Conservation (phyloP, 2,329 filamentous ascomycete genomes). For the Paraphaeosphaeria sporulosa region DNA sequence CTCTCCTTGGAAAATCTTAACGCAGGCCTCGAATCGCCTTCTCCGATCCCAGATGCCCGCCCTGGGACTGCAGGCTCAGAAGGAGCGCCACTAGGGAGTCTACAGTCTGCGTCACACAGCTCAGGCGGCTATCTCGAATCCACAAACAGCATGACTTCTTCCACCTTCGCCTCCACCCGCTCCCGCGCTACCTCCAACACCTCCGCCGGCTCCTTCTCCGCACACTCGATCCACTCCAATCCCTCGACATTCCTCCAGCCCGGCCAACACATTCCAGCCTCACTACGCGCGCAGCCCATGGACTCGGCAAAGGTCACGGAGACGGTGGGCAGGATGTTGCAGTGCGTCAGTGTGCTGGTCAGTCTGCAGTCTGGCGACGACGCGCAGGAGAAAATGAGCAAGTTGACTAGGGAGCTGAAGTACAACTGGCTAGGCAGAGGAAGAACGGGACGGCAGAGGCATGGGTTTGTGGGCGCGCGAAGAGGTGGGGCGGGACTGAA, state of each 20-base stretch:
- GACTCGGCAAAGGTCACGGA: constrained; percentile 82
- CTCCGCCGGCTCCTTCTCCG: constrained; percentile 57
- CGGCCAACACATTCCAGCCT: constrained; percentile 27
- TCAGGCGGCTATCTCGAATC: constrained; percentile 79
- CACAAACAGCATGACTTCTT: constrained; percentile 62
- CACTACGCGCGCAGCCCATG: constrained; percentile 45
- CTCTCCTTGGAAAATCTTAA: constrained; percentile 80
- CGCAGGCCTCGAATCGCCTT: constrained; percentile 50
- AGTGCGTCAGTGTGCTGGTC: constrained; percentile 91
- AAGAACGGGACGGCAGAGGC: constrained; percentile 84
- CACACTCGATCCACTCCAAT: constrained; percentile 46
- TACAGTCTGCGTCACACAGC: constrained; percentile 73
- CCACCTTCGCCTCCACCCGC: constrained; percentile 60
- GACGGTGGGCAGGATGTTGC: constrained; percentile 92
- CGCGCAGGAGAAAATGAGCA: constrained; percentile 78
- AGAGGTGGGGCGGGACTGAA: constrained; percentile 27
- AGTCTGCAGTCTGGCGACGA: constrained; percentile 77
- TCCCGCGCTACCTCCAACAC: constrained; percentile 89
- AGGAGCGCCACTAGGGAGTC: constrained; percentile 66
- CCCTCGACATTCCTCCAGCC: constrained; percentile 31
- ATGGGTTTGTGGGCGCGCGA: constrained; percentile 83
- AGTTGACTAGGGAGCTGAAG: constrained; percentile 86
- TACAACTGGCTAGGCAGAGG: constrained; percentile 96
- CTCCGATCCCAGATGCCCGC: constrained; percentile 36
- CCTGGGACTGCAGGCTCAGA: constrained; percentile 44